Base-by-base conservation (phyloP, 306 rosid species). In the Mucuna pruriens region DNA sequence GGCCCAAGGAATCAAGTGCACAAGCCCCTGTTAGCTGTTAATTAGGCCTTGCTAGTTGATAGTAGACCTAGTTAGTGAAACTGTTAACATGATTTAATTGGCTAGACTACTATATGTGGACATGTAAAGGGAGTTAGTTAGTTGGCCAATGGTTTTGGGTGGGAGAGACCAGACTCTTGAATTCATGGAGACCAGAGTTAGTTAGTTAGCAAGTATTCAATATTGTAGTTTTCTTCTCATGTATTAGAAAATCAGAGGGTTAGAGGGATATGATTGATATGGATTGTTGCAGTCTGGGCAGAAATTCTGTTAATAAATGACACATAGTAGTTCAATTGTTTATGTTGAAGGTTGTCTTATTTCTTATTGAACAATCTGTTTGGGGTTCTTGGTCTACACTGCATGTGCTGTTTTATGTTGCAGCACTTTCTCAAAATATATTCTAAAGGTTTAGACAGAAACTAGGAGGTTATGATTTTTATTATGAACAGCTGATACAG, bases 311-410 rank as follows among this genome's bases (percentile, higher is more conserved):
- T 29, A 25, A 19, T 57, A 55, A 9, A 42, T 13, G 4, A 31
- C 11, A 23, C 9, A 9, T 52, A 19, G 19, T 4, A 9, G 22
- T 55, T 22, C 33, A 22, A 3, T 10, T 8, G 39, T 31, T 60
- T 26, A 60, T 60, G 19, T 25, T 49, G 15, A 55, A 34, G 34
- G 19, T 49, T 51, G 22, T 25, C 42, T 46, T 33, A 20, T 46
- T 62, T 44, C 15, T 26, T 19, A 44, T 44, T 6, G 55, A 34
- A 34, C 74, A 64, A 13, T 64, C 20, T 25, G 38, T 64, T 7
- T 34, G 64, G 64, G 65, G 11, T 77, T 77, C 39, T 77, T 49
- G 9, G 19, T 75, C 16, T 25, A 42, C 45, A 42, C 45, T 29
- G 6, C 31, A n/a, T 15, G 10, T 20, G 57, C 31, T 4, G 10